These are phyloP conservation scores for Abrus precatorius DNA, from an alignment of 306 rosid species.

Conservation along the genomic window DNA sequence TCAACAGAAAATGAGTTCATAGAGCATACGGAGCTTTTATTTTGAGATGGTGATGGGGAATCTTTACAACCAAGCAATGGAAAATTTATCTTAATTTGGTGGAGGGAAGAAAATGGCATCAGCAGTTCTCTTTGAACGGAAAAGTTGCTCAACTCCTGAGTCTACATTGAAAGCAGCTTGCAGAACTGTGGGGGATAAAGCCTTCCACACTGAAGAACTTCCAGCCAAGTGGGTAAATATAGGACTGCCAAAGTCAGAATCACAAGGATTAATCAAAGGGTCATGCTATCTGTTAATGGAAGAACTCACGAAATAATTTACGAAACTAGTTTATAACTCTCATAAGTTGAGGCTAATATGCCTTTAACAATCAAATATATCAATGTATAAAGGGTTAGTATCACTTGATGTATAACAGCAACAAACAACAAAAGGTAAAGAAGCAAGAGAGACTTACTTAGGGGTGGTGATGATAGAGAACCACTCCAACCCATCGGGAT, in stretches of 20 bases:
- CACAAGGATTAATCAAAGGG: neutral
- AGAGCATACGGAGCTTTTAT: conserved; percentile 12
- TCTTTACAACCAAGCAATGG: neutral
- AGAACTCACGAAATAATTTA: too few species aligned
- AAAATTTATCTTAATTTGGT: conserved; percentile 52
- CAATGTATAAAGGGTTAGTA: neutral
- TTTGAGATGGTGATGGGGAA: conserved; percentile 26
- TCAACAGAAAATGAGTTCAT: neutral
- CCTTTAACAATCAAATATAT: neutral
- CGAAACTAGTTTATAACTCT: too few species aligned
- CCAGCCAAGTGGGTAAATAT: conserved; percentile 89
- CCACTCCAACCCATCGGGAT: conserved; percentile 86
- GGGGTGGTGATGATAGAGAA: conserved; percentile 89
- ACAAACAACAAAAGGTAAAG: neutral
- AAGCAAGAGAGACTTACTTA: conserved; percentile 54
- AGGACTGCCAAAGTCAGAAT: conserved; percentile 63
- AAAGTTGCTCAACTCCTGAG: conserved; percentile 61
- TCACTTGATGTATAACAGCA: neutral
- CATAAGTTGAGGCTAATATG: conserved; percentile 3
- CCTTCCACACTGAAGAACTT: conserved; percentile 83
- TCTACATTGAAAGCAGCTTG: conserved; percentile 85
- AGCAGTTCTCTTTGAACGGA: conserved; percentile 80
- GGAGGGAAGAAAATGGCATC: conserved; percentile 94
- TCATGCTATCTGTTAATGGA: neutral
- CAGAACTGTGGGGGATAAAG: conserved; percentile 72